These are phyloP conservation scores for Dipteronia sinensis DNA, from an alignment of 345 rosid genomes.

Conservation along the genomic window DNA sequence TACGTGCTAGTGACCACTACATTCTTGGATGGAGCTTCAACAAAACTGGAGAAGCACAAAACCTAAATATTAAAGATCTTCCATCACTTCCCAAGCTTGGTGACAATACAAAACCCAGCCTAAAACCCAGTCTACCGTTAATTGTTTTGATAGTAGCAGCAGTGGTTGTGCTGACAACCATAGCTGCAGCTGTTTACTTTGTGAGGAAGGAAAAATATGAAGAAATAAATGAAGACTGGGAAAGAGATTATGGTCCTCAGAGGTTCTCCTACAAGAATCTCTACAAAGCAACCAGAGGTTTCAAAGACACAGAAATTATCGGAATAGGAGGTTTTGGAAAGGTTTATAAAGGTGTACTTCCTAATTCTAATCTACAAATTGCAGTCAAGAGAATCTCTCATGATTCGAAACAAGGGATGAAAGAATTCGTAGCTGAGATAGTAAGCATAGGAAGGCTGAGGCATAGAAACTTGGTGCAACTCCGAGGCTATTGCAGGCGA, in stretches of 20 bases:
- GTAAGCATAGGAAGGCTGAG: slow-evolving; percentile 46
- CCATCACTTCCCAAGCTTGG: slow-evolving; percentile 44
- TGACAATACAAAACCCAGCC: background rate
- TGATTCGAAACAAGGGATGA: slow-evolving; percentile 50
- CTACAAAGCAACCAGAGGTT: slow-evolving; percentile 61
- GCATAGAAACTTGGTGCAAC: slow-evolving; percentile 53
- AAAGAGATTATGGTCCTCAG: slow-evolving; percentile 53
- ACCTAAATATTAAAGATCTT: slow-evolving; percentile 42
- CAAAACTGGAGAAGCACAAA: slow-evolving; percentile 43
- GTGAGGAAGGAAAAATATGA: slow-evolving; percentile 50
- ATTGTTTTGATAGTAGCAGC: slow-evolving; percentile 21
- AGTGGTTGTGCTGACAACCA: slow-evolving; percentile 18
- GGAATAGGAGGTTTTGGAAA: slow-evolving; percentile 59
- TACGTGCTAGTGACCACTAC: slow-evolving; percentile 36
- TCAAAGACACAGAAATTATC: slow-evolving; percentile 44
- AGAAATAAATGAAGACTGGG: slow-evolving; percentile 74
- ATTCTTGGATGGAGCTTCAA: slow-evolving; percentile 66
- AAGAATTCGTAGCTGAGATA: slow-evolving; percentile 47
- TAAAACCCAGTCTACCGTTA: slow-evolving; percentile 6
- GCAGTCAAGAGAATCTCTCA: slow-evolving; percentile 61
- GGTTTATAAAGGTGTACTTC: slow-evolving; percentile 57
- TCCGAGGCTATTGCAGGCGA: slow-evolving; percentile 56
- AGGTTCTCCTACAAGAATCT: slow-evolving; percentile 59
- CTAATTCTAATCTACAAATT: slow-evolving; percentile 42
- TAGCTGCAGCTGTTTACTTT: slow-evolving; percentile 24